Percentiles rank a stretch among this genome's conserved stretches.
These are phyloP conservation scores for Plectranthus barbatus DNA, from an alignment of 257 asterid species.

Conservation along the genomic window DNA sequence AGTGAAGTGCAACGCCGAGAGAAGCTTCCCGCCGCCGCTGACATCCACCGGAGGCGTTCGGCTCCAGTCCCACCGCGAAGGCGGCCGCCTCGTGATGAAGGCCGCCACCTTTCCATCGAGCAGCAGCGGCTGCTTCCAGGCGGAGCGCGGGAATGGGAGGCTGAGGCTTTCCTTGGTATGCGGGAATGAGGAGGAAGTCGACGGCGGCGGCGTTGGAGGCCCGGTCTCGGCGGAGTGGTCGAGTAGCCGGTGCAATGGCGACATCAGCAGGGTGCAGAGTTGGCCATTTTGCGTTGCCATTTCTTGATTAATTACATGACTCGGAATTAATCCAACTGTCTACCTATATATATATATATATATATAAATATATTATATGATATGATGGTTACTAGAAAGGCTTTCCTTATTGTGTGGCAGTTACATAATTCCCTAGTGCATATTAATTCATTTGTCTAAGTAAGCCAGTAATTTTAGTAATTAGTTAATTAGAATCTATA, in stretches of 20 bases:
- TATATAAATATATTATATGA: no score
- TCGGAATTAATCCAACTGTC: no score
- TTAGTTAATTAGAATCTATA: no score
- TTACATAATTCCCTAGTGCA: no score
- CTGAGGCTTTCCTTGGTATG: constrained; percentile 44
- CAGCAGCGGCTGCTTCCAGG: constrained; percentile 21
- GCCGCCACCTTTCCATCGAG: constrained; percentile 29
- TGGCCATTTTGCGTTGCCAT: constrained; percentile 37
- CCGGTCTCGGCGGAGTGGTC: constrained; percentile 21
- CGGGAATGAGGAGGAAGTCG: constrained; percentile 7
- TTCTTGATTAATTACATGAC: constrained; percentile 31
- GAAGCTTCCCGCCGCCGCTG: constrained; percentile 69
- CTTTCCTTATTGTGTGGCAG: no score
- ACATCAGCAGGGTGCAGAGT: constrained; percentile 21
- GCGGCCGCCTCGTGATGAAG: constrained; percentile 58
- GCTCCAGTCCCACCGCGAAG: constrained; percentile 56
- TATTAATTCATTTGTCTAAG: no score
- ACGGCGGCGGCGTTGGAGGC: constrained; percentile 13
- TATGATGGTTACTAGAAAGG: not conserved
- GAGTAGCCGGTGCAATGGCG: constrained; percentile 59
- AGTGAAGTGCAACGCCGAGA: not conserved
- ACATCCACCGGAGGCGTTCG: constrained; percentile 47
- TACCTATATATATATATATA: no score
- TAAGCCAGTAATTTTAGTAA: no score
- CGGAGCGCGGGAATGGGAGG: constrained; percentile 65